Evolutionary conservation across 2,329 filamentous ascomycete species (phyloP).

Genomic region (Botryotinia narcissicola): DNA sequence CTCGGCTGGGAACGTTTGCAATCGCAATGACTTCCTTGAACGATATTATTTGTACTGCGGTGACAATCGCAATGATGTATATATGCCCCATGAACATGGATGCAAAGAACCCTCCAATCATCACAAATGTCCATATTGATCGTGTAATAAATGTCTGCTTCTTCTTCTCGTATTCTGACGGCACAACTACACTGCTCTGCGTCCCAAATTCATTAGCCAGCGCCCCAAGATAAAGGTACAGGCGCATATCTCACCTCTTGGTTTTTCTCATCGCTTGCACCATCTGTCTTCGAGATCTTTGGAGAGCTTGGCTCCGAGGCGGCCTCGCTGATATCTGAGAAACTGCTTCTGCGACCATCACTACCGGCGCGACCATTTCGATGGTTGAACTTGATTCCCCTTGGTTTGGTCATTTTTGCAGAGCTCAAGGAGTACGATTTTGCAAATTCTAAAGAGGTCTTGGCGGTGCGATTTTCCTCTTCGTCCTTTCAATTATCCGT

Average conservation of each 20-base stretch:
- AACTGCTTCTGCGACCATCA: conserved; percentile 59
- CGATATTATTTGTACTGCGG: conserved; percentile 89
- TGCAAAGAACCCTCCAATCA: conserved; percentile 91
- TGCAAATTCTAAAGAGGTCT: conserved; percentile 22
- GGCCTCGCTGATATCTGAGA: conserved; percentile 67
- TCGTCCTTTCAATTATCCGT: conserved; percentile 11
- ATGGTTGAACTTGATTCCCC: conserved; percentile 52
- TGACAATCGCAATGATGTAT: conserved; percentile 92
- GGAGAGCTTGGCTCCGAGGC: conserved; percentile 43
- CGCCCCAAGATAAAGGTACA: neutral
- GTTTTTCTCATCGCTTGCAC: conserved; percentile 39
- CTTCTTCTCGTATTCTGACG: conserved; percentile 93
- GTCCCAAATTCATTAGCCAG: conserved; percentile 28
- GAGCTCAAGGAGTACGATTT: conserved; percentile 11
- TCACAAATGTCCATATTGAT: conserved; percentile 96
- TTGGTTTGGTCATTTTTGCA: conserved; percentile 45
- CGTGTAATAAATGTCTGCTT: conserved; percentile 96
- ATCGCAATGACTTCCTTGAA: conserved; percentile 99
- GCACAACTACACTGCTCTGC: conserved; percentile 31
- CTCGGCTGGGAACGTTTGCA: conserved; percentile 87
- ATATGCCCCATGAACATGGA: conserved; percentile 95
- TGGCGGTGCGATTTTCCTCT: conserved; percentile 9
- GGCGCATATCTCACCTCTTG: conserved; percentile 1
- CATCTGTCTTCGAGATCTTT: conserved; percentile 30
- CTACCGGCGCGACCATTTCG: conserved; percentile 37